A percentile compares a stretch with the other conserved stretches of the same genome.
Conservation (phyloP, 2,329 filamentous ascomycete genomes). For the Diaporthe amygdali region DNA sequence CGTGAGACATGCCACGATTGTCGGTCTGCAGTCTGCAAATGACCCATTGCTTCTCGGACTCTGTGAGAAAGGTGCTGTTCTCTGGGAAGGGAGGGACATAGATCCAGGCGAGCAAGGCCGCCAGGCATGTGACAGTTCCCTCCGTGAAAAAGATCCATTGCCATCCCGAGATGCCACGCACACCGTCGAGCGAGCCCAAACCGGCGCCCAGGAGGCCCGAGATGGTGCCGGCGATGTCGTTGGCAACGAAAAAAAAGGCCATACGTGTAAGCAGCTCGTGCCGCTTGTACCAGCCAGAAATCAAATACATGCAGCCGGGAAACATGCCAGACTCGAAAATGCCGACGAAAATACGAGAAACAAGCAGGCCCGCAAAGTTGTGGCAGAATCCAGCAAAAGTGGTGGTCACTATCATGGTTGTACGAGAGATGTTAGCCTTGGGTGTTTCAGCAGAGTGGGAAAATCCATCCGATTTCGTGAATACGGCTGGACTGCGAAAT, state of each 20-base stretch:
- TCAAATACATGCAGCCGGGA: slow-evolving; percentile 38
- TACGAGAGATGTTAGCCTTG: background rate
- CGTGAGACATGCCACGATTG: slow-evolving; percentile 24
- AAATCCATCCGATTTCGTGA: background rate
- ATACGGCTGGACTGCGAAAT: background rate
- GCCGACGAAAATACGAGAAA: slow-evolving; percentile 34
- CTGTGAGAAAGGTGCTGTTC: slow-evolving; percentile 29
- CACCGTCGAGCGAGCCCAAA: slow-evolving; percentile 67
- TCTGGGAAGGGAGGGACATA: slow-evolving; percentile 32
- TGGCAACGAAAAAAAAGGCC: slow-evolving; percentile 70
- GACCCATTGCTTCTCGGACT: slow-evolving; percentile 26
- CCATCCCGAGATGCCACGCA: slow-evolving; percentile 63
- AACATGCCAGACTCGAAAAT: slow-evolving; percentile 40
- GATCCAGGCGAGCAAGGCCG: slow-evolving; percentile 40
- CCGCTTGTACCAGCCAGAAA: slow-evolving; percentile 39
- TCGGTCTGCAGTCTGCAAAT: slow-evolving; percentile 28
- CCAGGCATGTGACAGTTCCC: slow-evolving; percentile 57
- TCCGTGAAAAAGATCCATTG: slow-evolving; percentile 69
- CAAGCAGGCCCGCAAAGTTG: background rate
- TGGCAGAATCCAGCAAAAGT: background rate
- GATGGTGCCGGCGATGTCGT: slow-evolving; percentile 69
- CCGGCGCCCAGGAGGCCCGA: slow-evolving; percentile 74
- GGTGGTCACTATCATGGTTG: background rate
- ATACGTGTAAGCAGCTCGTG: slow-evolving; percentile 34
- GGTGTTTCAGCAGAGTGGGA: background rate